Conservation (phyloP, 2,329 filamentous ascomycete genomes). For the Arthrocladium fulminans region DNA sequence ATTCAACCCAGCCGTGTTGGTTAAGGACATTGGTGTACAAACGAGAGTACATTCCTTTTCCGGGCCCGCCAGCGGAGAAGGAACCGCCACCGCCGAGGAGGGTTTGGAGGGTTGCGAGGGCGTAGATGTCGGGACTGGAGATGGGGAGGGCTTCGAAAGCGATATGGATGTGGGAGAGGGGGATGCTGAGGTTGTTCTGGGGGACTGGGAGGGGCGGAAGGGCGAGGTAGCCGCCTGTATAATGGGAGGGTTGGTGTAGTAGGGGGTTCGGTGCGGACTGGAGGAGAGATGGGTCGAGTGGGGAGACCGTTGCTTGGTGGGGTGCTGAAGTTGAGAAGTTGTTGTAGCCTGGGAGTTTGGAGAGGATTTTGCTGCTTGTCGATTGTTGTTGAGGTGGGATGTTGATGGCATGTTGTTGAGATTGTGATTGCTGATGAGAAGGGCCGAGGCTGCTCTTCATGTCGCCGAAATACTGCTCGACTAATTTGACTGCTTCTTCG, state of each 20-base stretch:
- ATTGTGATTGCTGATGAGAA: conserved; percentile 27
- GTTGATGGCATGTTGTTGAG: conserved; percentile 32
- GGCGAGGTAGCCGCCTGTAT: conserved; percentile 88
- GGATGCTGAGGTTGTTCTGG: conserved; percentile 64
- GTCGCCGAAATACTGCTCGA: conserved; percentile 82
- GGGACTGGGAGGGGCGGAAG: conserved; percentile 73
- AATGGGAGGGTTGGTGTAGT: conserved; percentile 60
- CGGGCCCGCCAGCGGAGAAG: conserved; percentile 91
- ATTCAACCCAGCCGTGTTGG: conserved; percentile 95
- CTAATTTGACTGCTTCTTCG: conserved; percentile 64
- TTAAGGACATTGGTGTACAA: conserved; percentile 97
- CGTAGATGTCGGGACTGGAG: conserved; percentile 85
- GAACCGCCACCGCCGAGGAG: conserved; percentile 92
- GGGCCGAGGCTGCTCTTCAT: conserved; percentile 51
- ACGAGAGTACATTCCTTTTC: conserved; percentile 98
- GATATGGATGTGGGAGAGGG: conserved; percentile 86
- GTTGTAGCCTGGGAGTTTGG: conserved; percentile 82
- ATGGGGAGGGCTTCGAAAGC: conserved; percentile 94
- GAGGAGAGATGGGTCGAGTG: conserved; percentile 41
- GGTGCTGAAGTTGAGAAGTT: conserved; percentile 69
- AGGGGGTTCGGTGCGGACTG: conserved; percentile 43
- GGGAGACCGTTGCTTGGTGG: conserved; percentile 50
- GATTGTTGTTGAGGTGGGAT: conserved; percentile 27
- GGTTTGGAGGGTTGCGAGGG: conserved; percentile 87
- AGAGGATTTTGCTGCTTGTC: conserved; percentile 52